A percentile compares a stretch with the other conserved stretches of the same genome.
Evolutionary conservation across 2,329 filamentous ascomycete species (phyloP).

Genomic region (Hypoxylon sp.): DNA sequence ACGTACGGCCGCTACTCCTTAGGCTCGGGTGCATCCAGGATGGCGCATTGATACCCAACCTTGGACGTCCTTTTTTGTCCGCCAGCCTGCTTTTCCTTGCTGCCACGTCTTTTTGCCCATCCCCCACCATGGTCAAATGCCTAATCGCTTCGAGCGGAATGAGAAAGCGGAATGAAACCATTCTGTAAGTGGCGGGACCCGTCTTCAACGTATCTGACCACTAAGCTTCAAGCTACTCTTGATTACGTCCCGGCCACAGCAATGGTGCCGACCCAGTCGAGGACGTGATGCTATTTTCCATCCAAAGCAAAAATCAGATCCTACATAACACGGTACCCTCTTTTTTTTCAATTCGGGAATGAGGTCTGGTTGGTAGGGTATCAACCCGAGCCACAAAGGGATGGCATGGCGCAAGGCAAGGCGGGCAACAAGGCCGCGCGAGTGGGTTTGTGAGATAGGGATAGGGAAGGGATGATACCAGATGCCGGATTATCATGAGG

Average conservation of each 20-base stretch:
- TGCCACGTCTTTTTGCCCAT: constrained; percentile 38
- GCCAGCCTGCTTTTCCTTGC: constrained; percentile 37
- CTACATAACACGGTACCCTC: constrained; percentile 34
- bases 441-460: constrained; percentile 22
- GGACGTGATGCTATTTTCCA: constrained; percentile 29
- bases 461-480: constrained; percentile 3
- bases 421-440: constrained; percentile 15
- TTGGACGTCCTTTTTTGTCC: constrained; percentile 37
- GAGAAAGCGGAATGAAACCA: constrained; percentile 41
- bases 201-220: constrained; percentile 32
- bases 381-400: constrained; percentile 41
- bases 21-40: constrained; percentile 51
- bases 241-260: constrained; percentile 38
- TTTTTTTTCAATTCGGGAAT: constrained; percentile 37
- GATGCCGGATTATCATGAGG: constrained; percentile 7
- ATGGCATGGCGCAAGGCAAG: constrained; percentile 27
- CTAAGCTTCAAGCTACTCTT: constrained; percentile 28
- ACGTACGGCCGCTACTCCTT: constrained; percentile 46
- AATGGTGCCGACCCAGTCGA: constrained; percentile 33
- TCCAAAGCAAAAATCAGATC: constrained; percentile 28
- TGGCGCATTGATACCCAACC: constrained; percentile 59
- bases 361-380: constrained; percentile 44
- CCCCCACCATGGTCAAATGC: constrained; percentile 30
- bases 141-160: constrained; percentile 42
- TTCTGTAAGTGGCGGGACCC: constrained; percentile 37